Conservation (phyloP, 2,329 filamentous ascomycete genomes). For the Aspergillus melleus region DNA sequence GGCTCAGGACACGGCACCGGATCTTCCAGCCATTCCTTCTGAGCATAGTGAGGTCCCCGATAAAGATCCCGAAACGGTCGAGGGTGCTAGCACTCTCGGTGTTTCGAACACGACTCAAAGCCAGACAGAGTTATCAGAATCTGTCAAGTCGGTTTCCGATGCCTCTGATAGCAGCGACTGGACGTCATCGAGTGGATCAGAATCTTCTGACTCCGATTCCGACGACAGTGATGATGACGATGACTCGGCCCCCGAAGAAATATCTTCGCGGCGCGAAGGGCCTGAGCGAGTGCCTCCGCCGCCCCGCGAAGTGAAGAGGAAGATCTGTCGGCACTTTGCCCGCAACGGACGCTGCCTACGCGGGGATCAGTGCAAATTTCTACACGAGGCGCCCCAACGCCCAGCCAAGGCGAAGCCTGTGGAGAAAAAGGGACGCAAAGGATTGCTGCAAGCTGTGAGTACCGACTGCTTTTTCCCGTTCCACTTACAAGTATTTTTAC, state of each 20-base stretch:
- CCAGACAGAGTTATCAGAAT: slow-evolving; percentile 2
- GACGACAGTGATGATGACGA: slow-evolving; percentile 29
- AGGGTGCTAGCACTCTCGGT: not conserved
- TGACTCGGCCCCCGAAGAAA: slow-evolving; percentile 43
- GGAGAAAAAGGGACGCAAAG: slow-evolving; percentile 38
- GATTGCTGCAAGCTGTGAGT: slow-evolving; percentile 46
- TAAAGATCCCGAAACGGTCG: not conserved
- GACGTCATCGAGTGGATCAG: slow-evolving; percentile 41
- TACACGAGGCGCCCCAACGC: slow-evolving; percentile 39
- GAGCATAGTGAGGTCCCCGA: not conserved
- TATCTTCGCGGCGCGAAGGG: slow-evolving; percentile 40
- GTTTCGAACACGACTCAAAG: not conserved
- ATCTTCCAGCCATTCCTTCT: not conserved
- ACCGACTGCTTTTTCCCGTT: not conserved
- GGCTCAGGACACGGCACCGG: not conserved
- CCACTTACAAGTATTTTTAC: not conserved
- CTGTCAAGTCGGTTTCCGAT: slow-evolving; percentile 16
- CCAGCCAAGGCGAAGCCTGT: slow-evolving; percentile 27
- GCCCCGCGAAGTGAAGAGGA: slow-evolving; percentile 34
- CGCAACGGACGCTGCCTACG: slow-evolving; percentile 43
- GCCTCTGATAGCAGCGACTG: slow-evolving; percentile 34
- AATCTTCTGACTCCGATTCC: slow-evolving; percentile 23
- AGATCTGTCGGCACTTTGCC: slow-evolving; percentile 42
- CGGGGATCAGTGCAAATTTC: slow-evolving; percentile 44
- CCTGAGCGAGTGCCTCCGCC: slow-evolving; percentile 43